These are phyloP conservation scores for Nissolia schottii DNA, from an alignment of 306 rosid genomes.

Conservation along the genomic window DNA sequence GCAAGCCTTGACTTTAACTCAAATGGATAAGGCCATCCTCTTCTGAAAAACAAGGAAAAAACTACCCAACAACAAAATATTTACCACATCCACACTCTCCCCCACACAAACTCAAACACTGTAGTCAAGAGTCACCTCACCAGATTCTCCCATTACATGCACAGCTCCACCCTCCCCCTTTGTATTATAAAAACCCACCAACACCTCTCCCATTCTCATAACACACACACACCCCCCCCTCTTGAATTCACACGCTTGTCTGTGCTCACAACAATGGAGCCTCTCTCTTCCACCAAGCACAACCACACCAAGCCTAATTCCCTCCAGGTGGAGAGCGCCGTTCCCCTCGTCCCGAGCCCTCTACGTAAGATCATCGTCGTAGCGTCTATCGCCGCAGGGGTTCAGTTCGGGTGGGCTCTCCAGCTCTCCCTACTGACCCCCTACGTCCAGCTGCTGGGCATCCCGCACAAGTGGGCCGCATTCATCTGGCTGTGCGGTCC, in stretches of 20 bases:
- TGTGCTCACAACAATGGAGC: conserved; percentile 14
- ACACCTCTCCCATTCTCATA: neutral
- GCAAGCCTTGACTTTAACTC: neutral
- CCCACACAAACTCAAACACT: neutral
- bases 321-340: conserved; percentile 21
- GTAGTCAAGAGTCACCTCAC: neutral
- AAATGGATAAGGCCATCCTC: conserved; percentile 13
- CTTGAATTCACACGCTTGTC: neutral
- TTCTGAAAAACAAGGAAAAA: neutral
- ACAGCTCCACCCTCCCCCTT: neutral
- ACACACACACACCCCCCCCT: neutral
- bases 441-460: conserved; percentile 68
- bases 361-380: conserved; percentile 47
- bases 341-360: conserved; percentile 20
- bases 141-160: conserved; percentile 24
- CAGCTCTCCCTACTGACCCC: conserved; percentile 84
- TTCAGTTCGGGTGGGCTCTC: conserved; percentile 90
- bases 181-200: conserved; percentile 16
- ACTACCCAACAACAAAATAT: neutral
- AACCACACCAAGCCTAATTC: conserved; percentile 25
- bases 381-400: conserved; percentile 77
- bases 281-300: conserved; percentile 23
- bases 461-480: conserved; percentile 66
- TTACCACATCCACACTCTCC: neutral
- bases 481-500: conserved; percentile 96